These are phyloP conservation scores for Paraphaeosphaeria minitans DNA, from an alignment of 2,329 filamentous ascomycete species.

Conservation along the genomic window DNA sequence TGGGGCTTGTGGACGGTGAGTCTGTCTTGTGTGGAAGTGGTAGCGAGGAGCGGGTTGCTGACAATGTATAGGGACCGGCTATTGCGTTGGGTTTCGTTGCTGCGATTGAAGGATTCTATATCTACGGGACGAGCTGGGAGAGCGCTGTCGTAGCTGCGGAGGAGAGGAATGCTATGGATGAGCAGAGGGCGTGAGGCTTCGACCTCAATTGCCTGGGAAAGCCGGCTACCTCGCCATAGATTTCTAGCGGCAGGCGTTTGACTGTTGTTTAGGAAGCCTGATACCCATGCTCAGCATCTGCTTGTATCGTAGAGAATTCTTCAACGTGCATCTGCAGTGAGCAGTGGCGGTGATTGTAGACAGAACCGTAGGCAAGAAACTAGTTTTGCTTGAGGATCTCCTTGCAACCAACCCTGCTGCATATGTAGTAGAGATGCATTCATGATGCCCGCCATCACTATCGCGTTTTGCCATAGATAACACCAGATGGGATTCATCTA, in stretches of 20 bases:
- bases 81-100: slow-evolving; percentile 70
- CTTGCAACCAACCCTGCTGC: too few relatives aligned
- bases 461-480: too few relatives aligned
- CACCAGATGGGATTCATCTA: too few relatives aligned
- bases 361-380: too few relatives aligned
- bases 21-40: neutral
- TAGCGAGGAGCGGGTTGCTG: slow-evolving; percentile 3
- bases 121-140: slow-evolving; percentile 61
- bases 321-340: too few relatives aligned
- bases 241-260: neutral
- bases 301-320: too few relatives aligned
- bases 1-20: slow-evolving; percentile 73
- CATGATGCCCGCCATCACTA: too few relatives aligned
- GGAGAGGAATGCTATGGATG: slow-evolving; percentile 54
- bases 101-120: slow-evolving; percentile 61
- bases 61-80: slow-evolving; percentile 48
- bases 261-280: neutral
- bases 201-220: neutral
- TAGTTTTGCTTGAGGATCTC: too few relatives aligned
- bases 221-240: neutral
- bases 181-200: slow-evolving; percentile 1
- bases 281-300: too few relatives aligned
- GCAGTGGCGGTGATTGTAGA: too few relatives aligned
- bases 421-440: too few relatives aligned
- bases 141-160: slow-evolving; percentile 65